Evolutionary conservation across 805 yeast genomes (phyloP).

Genomic region (Nakazawaea populi): DNA sequence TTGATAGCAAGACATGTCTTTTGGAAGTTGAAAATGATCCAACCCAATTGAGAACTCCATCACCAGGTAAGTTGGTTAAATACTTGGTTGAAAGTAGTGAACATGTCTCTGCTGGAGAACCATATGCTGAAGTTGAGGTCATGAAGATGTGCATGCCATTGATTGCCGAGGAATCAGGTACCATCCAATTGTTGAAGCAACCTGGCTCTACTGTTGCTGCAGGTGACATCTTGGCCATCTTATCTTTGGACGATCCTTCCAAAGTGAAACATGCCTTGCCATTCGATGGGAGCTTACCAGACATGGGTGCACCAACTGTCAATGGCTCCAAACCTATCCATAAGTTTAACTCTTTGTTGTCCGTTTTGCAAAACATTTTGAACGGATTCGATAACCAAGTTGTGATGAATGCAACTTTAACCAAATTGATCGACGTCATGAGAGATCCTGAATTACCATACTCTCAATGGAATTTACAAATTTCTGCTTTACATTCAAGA

Average conservation of each 20-base stretch:
- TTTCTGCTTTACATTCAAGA: conserved; percentile 90
- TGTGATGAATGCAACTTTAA: conserved; percentile 79
- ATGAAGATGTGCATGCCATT: conserved; percentile 99
- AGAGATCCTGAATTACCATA: conserved; percentile 82
- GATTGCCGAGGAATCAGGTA: conserved; percentile 89
- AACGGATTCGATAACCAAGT: conserved; percentile 95
- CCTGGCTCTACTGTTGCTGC: conserved; percentile 97
- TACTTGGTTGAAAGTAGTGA: conserved; percentile 94
- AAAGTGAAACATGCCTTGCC: conserved; percentile 96
- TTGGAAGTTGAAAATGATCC: conserved; percentile 97
- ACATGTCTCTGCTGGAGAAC: conserved; percentile 84
- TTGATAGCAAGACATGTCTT: conserved; percentile 90
- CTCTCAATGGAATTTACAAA: conserved; percentile 82
- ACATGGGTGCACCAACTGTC: conserved; percentile 74
- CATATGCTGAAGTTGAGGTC: conserved; percentile 97
- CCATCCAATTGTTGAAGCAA: conserved; percentile 87
- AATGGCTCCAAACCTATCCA: conserved; percentile 83
- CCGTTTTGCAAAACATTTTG: conserved; percentile 71
- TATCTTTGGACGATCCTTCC: conserved; percentile 93
- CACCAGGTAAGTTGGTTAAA: conserved; percentile 96
- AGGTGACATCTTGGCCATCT: conserved; percentile 94
- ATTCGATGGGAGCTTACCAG: conserved; percentile 90
- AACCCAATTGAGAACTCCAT: conserved; percentile 96
- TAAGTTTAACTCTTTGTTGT: conserved; percentile 51
- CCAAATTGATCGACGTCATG: conserved; percentile 64